These are phyloP conservation scores for Sequoia sempervirens DNA, from an alignment of 75 land plant species.

Conservation along the genomic window DNA sequence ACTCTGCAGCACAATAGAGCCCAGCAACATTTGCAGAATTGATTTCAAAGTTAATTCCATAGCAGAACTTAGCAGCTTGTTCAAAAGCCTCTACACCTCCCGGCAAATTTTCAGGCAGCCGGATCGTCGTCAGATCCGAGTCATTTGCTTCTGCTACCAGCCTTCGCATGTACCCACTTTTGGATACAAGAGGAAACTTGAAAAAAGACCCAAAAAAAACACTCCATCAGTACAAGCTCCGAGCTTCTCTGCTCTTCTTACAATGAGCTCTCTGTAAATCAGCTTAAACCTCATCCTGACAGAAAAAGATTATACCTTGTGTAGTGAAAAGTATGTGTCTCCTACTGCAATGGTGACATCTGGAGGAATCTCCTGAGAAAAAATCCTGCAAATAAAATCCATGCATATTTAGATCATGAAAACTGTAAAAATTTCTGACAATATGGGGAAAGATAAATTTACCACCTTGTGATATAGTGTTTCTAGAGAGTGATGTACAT, in stretches of 20 bases:
- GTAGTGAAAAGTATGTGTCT: constrained; percentile 61
- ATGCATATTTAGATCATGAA: background rate
- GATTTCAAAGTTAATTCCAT: constrained; percentile 81
- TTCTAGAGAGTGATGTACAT: background rate
- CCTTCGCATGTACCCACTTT: constrained; percentile 76
- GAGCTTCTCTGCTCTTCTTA: background rate
- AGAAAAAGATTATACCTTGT: constrained; percentile 52
- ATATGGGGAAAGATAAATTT: background rate
- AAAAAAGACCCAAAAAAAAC: background rate
- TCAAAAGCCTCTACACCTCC: constrained; percentile 74
- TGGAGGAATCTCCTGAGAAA: constrained; percentile 72
- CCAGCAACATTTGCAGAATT: constrained; percentile 71
- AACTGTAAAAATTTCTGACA: background rate
- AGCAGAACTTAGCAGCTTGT: constrained; percentile 78
- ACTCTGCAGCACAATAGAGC: constrained; percentile 71
- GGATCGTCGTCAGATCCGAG: constrained; percentile 32
- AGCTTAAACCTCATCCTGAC: background rate
- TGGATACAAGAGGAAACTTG: constrained; percentile 82
- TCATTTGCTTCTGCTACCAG: constrained; percentile 54
- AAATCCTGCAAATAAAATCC: constrained; percentile 32
- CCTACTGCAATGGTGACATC: constrained; percentile 74
- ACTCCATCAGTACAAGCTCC: background rate
- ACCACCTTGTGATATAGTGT: background rate
- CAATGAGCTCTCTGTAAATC: background rate
- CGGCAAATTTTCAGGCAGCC: constrained; percentile 43